These are phyloP conservation scores for Malus asiatica DNA, from an alignment of 306 rosid species.

Conservation along the genomic window DNA sequence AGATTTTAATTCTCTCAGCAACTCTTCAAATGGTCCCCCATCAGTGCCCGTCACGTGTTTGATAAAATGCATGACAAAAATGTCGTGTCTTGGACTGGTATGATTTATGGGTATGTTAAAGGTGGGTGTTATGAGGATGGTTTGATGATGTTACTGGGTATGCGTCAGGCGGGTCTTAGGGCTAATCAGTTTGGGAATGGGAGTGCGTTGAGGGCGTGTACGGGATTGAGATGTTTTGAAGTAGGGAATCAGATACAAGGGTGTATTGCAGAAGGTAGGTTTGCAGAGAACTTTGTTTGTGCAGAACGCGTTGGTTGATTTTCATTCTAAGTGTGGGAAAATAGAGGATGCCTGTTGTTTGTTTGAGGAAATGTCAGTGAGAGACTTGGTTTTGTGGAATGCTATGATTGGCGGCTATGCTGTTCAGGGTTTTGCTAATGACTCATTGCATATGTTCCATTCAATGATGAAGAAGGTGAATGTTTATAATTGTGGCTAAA, in stretches of 20 bases:
- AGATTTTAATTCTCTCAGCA: too few relatives aligned
- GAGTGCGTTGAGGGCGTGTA: constrained; percentile 24
- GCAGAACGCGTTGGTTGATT: constrained; percentile 28
- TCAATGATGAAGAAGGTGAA: constrained; percentile 28
- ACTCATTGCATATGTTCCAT: constrained; percentile 13
- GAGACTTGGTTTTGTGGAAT: constrained; percentile 32
- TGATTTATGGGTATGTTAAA: constrained; percentile 27
- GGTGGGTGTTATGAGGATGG: constrained; percentile 19
- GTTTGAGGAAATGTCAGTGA: constrained; percentile 16
- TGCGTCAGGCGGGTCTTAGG: constrained; percentile 15
- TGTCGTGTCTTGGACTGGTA: constrained; percentile 33
- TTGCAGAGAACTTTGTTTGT: constrained; percentile 18
- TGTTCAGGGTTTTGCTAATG: constrained; percentile 21
- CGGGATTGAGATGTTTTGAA: constrained; percentile 15
- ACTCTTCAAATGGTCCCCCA: too few relatives aligned
- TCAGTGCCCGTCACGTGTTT: constrained; percentile 16
- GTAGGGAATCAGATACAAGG: constrained; percentile 30
- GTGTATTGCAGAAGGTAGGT: constrained; percentile 16
- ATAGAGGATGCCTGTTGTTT: constrained; percentile 10
- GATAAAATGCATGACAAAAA: constrained; percentile 15
- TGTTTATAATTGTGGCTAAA: neutral
- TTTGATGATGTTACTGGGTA: constrained; percentile 14
- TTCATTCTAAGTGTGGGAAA: constrained; percentile 27
- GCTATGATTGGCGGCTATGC: constrained; percentile 31
- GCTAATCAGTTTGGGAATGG: constrained; percentile 33